These are phyloP conservation scores for Stemphylium beticola DNA, from an alignment of 2,329 filamentous ascomycete species.

Conservation along the genomic window DNA sequence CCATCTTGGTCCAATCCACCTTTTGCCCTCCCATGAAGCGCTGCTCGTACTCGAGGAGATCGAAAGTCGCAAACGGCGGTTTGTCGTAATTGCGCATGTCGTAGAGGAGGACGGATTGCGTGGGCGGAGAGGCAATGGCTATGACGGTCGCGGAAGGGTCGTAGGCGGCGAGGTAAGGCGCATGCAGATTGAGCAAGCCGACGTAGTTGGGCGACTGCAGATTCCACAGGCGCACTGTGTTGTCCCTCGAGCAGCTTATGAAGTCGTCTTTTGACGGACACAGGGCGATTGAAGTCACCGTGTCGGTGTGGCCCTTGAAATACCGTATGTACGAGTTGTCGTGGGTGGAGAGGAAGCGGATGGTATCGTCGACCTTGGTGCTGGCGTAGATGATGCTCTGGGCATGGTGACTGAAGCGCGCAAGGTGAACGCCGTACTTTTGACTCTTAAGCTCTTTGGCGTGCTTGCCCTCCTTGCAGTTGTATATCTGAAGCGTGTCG, in stretches of 20 bases:
- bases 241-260: conserved; percentile 87
- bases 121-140: conserved; percentile 81
- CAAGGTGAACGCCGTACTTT: conserved; percentile 94
- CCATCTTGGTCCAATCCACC: conserved; percentile 84
- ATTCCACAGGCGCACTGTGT: conserved; percentile 92
- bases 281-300: conserved; percentile 82
- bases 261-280: conserved; percentile 90
- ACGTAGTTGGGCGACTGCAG: conserved; percentile 79
- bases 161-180: conserved; percentile 83
- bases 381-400: conserved; percentile 94
- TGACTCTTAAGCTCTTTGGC: conserved; percentile 91
- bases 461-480: conserved; percentile 86
- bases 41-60: conserved; percentile 71
- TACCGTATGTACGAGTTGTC: conserved; percentile 97
- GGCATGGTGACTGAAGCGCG: conserved; percentile 90
- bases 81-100: conserved; percentile 94
- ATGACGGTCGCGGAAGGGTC: conserved; percentile 93
- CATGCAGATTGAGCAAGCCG: conserved; percentile 79
- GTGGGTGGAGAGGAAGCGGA: conserved; percentile 85
- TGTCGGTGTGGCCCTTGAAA: conserved; percentile 86
- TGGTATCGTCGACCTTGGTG: conserved; percentile 92
- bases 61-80: conserved; percentile 84
- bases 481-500: conserved; percentile 94
- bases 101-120: conserved; percentile 84
- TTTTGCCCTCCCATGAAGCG: conserved; percentile 50